Conservation (phyloP, 768 basidiomycete species). For the Tylopilus subfusipes region DNA sequence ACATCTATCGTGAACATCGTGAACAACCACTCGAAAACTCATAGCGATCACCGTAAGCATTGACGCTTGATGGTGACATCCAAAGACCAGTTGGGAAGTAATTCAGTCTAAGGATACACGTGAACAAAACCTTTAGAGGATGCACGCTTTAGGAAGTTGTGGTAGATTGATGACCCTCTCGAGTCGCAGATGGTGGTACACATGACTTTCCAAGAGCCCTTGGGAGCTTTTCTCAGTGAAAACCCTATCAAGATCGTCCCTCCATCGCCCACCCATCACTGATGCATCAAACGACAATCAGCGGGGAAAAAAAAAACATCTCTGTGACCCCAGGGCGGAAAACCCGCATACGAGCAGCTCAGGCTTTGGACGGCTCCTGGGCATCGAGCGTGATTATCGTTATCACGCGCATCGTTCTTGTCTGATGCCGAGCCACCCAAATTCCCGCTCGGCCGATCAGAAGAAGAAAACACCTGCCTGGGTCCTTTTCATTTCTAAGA, state of each 20-base stretch:
- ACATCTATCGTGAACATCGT: background rate
- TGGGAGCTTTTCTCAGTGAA: background rate
- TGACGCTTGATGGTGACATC: background rate
- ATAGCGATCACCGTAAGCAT: background rate
- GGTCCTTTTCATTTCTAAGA: background rate
- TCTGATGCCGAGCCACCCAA: background rate
- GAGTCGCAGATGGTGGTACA: background rate
- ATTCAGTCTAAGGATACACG: background rate
- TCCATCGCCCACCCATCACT: background rate
- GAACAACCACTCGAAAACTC: background rate
- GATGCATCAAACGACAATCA: background rate
- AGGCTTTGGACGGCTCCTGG: background rate
- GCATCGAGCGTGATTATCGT: background rate
- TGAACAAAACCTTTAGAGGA: background rate
- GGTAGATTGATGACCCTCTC: background rate
- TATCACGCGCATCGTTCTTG: background rate
- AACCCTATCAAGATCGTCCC: background rate
- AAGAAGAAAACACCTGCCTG: background rate
- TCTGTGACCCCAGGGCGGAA: background rate
- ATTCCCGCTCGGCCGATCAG: background rate
- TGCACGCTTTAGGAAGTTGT: background rate
- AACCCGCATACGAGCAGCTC: background rate
- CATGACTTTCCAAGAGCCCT: background rate
- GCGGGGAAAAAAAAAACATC: too few relatives aligned
- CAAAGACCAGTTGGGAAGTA: background rate